Evolutionary conservation across 139 green algal species (phyloP), one percentile per base, ranked within the genome.

Genomic region (Edaphochlamys debaryana): DNA sequence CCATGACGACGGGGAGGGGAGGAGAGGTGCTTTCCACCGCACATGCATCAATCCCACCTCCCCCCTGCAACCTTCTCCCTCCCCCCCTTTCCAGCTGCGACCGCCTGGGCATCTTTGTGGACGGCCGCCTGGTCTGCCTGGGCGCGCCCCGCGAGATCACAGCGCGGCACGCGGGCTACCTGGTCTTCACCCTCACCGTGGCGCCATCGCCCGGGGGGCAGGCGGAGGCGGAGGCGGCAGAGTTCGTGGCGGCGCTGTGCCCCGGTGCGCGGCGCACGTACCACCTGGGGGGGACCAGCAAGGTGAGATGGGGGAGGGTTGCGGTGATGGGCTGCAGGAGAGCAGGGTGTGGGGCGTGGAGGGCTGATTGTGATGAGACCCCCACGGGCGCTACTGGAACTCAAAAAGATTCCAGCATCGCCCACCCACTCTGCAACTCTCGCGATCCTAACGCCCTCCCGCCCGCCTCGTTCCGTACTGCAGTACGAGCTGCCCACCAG

Each of bases 141-240:
- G 96, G 95, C 69, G 94, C 92, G 63, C 96, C 96, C 37, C 94
- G 95, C 75, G 89, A 96, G 86, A 90, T 98, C 78, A 96, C 95
- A 7, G 71, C 90, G 22, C 73, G 87, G 25, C 92, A 90, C 75
- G 90, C 86, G 0, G 89, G 85, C 69, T 91, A 89, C 78, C 80
- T 93, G 69, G 87, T 95, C 36, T 97, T 98, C 87, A 96, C 93
- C 32, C 82, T 98, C 85, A 96, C 88, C 7, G 95, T 95, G 23
- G 79, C 89, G 23, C 71, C n/a, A n/a, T n/a, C n/a, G n/a, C n/a
- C n/a, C 60, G 2, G 80, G 82, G 25, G n/a, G 67, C 50, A n/a
- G n/a, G n/a, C n/a, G n/a, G 78, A 84, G 67, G 48, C 67, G n/a
- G 78, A 50, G 0, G 78, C 76, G 32, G 9, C 38, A 63, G 62